Base-by-base conservation (phyloP, 2,329 filamentous ascomycete genomes). In the Botrytis paeoniae region DNA sequence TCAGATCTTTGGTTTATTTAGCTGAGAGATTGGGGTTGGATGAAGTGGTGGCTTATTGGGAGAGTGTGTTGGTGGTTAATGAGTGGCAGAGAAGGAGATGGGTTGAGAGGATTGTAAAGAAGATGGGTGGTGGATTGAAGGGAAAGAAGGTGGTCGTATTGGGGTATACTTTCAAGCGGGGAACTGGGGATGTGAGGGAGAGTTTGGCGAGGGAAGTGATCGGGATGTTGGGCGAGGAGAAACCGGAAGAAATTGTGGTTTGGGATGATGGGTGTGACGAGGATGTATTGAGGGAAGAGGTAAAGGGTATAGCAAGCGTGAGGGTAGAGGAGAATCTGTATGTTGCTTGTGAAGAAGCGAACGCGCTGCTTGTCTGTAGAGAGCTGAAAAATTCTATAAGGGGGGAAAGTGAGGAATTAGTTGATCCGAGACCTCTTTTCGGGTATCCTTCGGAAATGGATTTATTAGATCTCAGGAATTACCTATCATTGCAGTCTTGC, bases 151-250 rank as follows among this genome's bases (percentile, higher is more conserved):
- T 94, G 22, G 86, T 90, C 4, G 84, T 95, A 3, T 85, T 95
- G 9, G 93, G 93, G 6, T 94, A 91, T 77, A 90, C 92, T 14
- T 95, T 93, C 83, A 95, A 95, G 85, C 92, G 93, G 82, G 88
- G 93, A 81, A 95, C 92, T 0, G 89, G 88, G 35, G 92, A 95
- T 80, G 92, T 91, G 8, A 87, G 92, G 54, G 92, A 94, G 80
- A 89, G 88, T 61, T 88, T 91, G 0, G 90, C 91, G 0, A 85
- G 93, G 35, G 89, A 90, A 76, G 88, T 93, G 75, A 88, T 93
- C 81, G 87, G 87, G 75, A 86, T 86, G 20, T 83, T 94, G 32
- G 83, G 92, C 16, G 87, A 89, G 74, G 91, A 94, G 79, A 85
- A 86, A 41, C 88, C 90, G 0, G 84, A 83, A 7, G 88, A 91